Evolutionary conservation across 2,329 filamentous ascomycete species (phyloP).

Genomic region (Fusarium anthophilum): DNA sequence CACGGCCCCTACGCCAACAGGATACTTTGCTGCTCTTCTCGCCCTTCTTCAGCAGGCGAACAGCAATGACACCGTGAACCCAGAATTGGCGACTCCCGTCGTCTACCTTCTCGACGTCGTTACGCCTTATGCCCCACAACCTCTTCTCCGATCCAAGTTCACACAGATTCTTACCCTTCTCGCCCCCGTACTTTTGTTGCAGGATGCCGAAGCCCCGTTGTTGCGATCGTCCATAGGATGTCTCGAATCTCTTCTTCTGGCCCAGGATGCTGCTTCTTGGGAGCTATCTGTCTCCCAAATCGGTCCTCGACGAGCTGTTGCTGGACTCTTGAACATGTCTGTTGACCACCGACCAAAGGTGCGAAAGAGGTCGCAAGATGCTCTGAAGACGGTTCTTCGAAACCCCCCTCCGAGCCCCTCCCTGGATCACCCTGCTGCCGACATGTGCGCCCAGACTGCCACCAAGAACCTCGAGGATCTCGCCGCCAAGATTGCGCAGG

Average conservation of each 20-base stretch:
- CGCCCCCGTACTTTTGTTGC: constrained; percentile 81
- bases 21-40: constrained; percentile 95
- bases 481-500: constrained; percentile 67
- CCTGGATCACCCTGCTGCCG: constrained; percentile 91
- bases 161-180: constrained; percentile 89
- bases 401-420: constrained; percentile 90
- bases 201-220: constrained; percentile 86
- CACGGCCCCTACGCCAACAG: constrained; percentile 82
- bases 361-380: constrained; percentile 91
- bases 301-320: constrained; percentile 86
- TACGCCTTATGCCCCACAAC: constrained; percentile 83
- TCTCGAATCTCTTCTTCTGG: constrained; percentile 88
- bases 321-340: constrained; percentile 84
- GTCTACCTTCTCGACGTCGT: constrained; percentile 96
- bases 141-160: constrained; percentile 94
- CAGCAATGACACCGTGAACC: constrained; percentile 74
- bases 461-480: constrained; percentile 82
- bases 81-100: constrained; percentile 84
- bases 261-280: constrained; percentile 90
- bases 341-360: constrained; percentile 93
- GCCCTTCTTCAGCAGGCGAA: constrained; percentile 84
- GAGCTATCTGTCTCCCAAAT: constrained; percentile 83
- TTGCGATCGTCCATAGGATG: constrained; percentile 90
- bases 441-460: constrained; percentile 94
- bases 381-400: constrained; percentile 82